Evolutionary conservation across 1,284 basidiomycete genomes (phyloP), one percentile per base, ranked within the genome.

Genomic region (Ceratobasidium sp.): DNA sequence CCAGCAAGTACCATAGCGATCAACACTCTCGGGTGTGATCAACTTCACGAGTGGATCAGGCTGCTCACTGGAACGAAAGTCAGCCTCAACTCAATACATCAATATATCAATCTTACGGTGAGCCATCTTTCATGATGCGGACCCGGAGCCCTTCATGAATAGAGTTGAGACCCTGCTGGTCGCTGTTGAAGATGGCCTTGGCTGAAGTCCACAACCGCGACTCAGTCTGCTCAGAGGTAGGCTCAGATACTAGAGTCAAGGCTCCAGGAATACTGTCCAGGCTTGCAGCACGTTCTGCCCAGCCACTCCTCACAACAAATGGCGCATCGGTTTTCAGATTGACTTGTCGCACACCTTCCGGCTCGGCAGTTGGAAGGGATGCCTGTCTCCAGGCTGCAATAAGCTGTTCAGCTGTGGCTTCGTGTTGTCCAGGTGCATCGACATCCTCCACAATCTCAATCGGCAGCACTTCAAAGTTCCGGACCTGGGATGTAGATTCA

Each of bases 221-320:
- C n/a, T 58, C 55, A 33, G 33, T 33, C 10, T n/a, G 9, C 10
- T 18, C 55, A 10, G 15, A 15, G 10, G 9, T 15, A 10, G 55
- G 55, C 10, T 23, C 55, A 58, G 9, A 10, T 28, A 23, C 55
- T 28, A 58, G n/a, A 10, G 12, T 23, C 10, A 10, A 10, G 15
- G 55, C 55, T 23, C n/a, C n/a, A 23, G 15, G 55, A 10, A 58
- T n/a, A n/a, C n/a, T 58, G 9, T n/a, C n/a, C 9, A 58, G 9
- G 28, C 55, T 10, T 15, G 55, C n/a, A 10, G n/a, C 9, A n/a
- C n/a, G n/a, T 13, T 58, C 10, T 58, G 13, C 55, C 55, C 55
- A 58, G 55, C 55, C 55, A 23, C 55, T 58, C 9, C 55, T 10
- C 55, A 58, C 55, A 58, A 58, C n/a, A 58, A 18, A 58, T 23